Base-by-base conservation (phyloP, 305 asterid species). In the Fraxinus greggii region DNA sequence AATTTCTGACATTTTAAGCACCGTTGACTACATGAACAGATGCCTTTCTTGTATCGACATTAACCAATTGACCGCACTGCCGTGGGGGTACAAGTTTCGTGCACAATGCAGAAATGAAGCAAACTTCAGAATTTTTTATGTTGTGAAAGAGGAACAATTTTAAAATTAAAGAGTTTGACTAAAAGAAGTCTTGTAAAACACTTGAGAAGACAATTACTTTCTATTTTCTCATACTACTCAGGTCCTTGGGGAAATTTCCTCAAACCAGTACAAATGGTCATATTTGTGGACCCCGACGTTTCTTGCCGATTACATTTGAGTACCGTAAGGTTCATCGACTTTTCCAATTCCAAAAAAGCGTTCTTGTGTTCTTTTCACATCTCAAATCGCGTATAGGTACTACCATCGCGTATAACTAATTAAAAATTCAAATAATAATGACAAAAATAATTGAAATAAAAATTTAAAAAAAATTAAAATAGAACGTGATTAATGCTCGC, bases 401-500 rank as follows among this genome's bases (percentile, higher is more conserved):
- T 65, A 26, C 4, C 31, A 65, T 65, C 73, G 8, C 31, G 12
- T 59, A 21, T 61, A 61, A 23, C 31, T 28, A 67, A 67, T 67
- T 10, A 10, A 63, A 65, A 65, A 61, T 7, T 65, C n/a, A 26
- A 26, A 9, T 65, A 26, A 65, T 12, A 65, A 28, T 67, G 12
- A 51, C 21, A 2, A 72, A 17, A 80, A 56, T 21, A 54, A 7
- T 33, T 61, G 7, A 19, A 21, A 15, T 3, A 7, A 1, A 76
- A 56, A 12, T 6, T 38, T n/a, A 6, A 67, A 3, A 81, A 45
- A 29, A 6, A 26, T 3, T 28, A 15, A 19, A 61, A 19, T 38
- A 72, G 82, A 78, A 82, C 80, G 69, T 77, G 82, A 56, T 67
- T 10, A 77, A 77, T 61, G 83, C 73, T 80, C 76, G 54, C 88